Conservation (phyloP, 129 eudicot genomes). For the Gnaphalium uliginosum region DNA sequence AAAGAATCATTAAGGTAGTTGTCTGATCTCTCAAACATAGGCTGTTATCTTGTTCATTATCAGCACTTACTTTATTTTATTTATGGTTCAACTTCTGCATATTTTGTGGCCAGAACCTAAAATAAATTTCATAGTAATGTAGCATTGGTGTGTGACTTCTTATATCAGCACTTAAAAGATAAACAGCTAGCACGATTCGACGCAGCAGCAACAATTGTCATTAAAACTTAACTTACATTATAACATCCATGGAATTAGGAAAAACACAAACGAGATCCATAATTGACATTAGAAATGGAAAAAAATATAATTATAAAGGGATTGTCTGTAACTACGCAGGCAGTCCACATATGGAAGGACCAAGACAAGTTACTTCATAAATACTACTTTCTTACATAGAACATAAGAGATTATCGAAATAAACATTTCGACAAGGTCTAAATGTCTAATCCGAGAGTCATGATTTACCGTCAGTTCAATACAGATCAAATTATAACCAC, state of each 20-base stretch:
- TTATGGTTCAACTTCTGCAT: not conserved
- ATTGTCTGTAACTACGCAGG: not conserved
- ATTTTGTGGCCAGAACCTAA: not conserved
- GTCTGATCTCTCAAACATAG: not conserved
- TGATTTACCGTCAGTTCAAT: too few species aligned
- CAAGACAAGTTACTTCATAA: not conserved
- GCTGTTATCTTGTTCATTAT: not conserved
- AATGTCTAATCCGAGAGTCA: too few species aligned
- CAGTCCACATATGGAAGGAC: constrained; percentile 4
- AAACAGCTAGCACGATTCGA: too few species aligned
- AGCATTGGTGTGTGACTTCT: not conserved
- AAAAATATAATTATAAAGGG: not conserved
- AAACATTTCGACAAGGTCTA: too few species aligned
- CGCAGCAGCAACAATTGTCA: not conserved
- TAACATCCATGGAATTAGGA: not conserved
- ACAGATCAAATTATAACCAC: too few species aligned
- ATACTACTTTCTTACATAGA: not conserved
- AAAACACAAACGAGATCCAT: not conserved
- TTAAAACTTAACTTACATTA: not conserved
- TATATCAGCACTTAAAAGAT: too few species aligned
- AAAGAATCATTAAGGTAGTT: not conserved
- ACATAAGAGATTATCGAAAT: not conserved
- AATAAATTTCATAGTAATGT: not conserved
- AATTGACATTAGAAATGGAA: not conserved
- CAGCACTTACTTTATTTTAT: not conserved